phyloP scores from a whole-genome alignment of 257 asterid genomes.

The Nicotiana noctiflora region DNA sequence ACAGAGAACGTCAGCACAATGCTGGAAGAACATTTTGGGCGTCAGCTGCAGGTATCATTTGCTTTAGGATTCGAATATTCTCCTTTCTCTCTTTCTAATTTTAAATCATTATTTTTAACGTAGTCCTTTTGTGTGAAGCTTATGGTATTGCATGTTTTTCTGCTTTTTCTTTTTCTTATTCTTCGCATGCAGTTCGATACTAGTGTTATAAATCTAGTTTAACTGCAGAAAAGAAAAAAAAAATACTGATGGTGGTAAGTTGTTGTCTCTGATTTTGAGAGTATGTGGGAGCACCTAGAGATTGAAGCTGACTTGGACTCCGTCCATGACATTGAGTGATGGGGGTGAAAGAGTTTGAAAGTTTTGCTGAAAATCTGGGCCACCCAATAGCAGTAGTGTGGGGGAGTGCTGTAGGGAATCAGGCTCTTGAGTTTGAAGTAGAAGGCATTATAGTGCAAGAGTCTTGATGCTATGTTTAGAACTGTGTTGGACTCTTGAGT shows the following conservation, averaged over 20 bases:
- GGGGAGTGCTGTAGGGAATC: background rate
- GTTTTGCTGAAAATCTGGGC: background rate
- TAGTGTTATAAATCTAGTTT: background rate
- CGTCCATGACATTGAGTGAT: background rate
- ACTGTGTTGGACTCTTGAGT: background rate
- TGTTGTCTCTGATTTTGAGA: background rate
- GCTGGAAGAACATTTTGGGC: slow-evolving; percentile 74
- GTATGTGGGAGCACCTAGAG: background rate
- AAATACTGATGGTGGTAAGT: background rate
- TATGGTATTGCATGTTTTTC: background rate
- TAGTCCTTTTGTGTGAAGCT: background rate
- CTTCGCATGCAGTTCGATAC: background rate
- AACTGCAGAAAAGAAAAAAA: background rate
- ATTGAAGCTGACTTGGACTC: background rate
- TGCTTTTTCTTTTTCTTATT: background rate
- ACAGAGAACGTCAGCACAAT: slow-evolving; percentile 52
- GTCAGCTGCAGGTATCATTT: slow-evolving; percentile 54
- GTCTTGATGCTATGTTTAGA: background rate
- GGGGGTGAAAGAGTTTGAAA: background rate
- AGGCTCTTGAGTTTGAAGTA: background rate
- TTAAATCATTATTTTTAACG: background rate
- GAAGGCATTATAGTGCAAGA: background rate
- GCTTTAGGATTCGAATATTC: background rate
- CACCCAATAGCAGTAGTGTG: background rate
- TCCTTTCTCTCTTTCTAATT: background rate